Conservation (phyloP, 176 grass and related monocot species). For the Thinopyrum elongatum region DNA sequence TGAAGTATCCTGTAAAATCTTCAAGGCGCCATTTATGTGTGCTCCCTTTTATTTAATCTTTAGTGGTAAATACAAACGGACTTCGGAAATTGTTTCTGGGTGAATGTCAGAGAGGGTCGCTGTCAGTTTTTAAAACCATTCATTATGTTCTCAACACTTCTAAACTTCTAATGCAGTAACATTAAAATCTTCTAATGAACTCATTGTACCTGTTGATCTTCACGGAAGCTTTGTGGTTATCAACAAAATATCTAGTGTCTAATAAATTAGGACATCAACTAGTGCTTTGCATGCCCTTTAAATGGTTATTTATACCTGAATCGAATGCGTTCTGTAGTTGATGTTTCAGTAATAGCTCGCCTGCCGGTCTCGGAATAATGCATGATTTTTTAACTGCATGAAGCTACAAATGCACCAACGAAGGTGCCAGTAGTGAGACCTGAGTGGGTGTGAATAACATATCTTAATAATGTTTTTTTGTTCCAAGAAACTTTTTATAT, state of each 20-base stretch:
- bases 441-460: neutral
- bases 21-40: neutral
- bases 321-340: neutral
- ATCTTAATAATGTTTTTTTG: slow-evolving; percentile 12
- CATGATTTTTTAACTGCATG: neutral
- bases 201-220: neutral
- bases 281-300: neutral
- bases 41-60: neutral
- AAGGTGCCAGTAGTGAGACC: neutral
- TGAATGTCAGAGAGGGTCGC: neutral
- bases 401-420: neutral
- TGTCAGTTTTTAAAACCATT: neutral
- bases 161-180: neutral
- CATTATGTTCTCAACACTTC: neutral
- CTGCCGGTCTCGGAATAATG: neutral
- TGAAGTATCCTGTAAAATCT: neutral
- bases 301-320: neutral
- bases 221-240: neutral
- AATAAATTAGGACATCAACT: neutral
- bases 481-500: neutral
- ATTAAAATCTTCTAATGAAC: slow-evolving; percentile 2
- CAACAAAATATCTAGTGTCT: neutral
- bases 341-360: slow-evolving; percentile 3
- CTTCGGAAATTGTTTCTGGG: neutral
- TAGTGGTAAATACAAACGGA: neutral